Percentiles rank a stretch among this genome's conserved stretches.
phyloP scores from a whole-genome alignment of 768 basidiomycete genomes.

The Boletus fagicola region DNA sequence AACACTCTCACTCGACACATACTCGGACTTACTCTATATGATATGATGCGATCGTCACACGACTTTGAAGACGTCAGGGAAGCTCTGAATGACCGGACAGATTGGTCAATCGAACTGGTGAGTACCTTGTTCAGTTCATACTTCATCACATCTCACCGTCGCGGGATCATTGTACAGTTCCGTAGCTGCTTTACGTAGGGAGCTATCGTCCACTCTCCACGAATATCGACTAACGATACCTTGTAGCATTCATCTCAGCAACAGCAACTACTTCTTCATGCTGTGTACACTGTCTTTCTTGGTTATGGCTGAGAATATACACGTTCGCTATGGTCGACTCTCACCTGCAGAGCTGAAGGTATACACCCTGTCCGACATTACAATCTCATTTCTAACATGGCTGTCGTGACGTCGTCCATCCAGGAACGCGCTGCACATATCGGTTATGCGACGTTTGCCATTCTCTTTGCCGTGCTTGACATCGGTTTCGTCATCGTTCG shows the following conservation, averaged over 20 bases:
- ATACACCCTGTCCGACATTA: background rate
- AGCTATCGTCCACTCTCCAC: background rate
- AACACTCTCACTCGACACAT: background rate
- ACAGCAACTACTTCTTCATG: slow-evolving; percentile 8
- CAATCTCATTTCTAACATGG: background rate
- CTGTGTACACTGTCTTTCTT: slow-evolving; percentile 15
- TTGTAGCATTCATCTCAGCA: slow-evolving; percentile 20
- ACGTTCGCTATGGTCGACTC: slow-evolving; percentile 21
- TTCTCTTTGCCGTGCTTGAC: slow-evolving; percentile 20
- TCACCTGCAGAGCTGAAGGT: slow-evolving; percentile 26
- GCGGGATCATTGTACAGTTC: background rate
- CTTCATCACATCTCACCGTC: background rate
- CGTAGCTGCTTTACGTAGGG: slow-evolving; percentile 14
- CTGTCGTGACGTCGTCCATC: background rate
- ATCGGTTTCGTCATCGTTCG: slow-evolving; percentile 22
- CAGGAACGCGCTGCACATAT: slow-evolving; percentile 15
- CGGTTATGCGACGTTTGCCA: slow-evolving; percentile 16
- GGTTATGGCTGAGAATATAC: slow-evolving; percentile 20
- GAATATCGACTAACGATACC: slow-evolving; percentile 1
- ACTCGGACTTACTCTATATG: slow-evolving; percentile 15
- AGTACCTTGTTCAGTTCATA: background rate
- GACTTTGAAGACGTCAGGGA: slow-evolving; percentile 24
- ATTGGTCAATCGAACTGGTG: slow-evolving; percentile 27
- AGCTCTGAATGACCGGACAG: slow-evolving; percentile 13
- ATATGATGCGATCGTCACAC: slow-evolving; percentile 14